phyloP scores from a whole-genome alignment of 1,284 basidiomycete species.

The Fistulinella cinereoalba region DNA sequence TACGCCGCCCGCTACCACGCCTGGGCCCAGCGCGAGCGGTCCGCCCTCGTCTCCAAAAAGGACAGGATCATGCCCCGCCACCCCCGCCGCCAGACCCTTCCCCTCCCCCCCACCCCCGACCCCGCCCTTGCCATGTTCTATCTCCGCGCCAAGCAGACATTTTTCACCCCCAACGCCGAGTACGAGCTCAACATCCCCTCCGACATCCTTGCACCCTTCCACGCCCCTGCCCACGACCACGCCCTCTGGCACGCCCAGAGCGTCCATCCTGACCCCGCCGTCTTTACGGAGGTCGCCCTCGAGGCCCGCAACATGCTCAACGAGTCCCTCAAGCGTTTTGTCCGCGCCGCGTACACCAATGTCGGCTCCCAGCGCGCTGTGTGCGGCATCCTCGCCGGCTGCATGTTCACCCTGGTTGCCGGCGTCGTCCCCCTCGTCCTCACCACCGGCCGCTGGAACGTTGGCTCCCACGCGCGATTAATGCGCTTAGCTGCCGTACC shows the following conservation, averaged over 20 bases:
- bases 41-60: slow-evolving; percentile 35
- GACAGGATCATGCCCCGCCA: slow-evolving; percentile 22
- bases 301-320: slow-evolving; percentile 59
- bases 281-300: slow-evolving; percentile 56
- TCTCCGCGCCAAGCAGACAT: slow-evolving; percentile 71
- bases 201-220: slow-evolving; percentile 62
- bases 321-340: slow-evolving; percentile 64
- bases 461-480: slow-evolving; percentile 57
- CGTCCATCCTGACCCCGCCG: slow-evolving; percentile 57
- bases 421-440: slow-evolving; percentile 33
- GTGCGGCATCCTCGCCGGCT: slow-evolving; percentile 65
- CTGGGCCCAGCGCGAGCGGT: slow-evolving; percentile 49
- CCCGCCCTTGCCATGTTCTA: slow-evolving; percentile 67
- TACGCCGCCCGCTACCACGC: slow-evolving; percentile 58
- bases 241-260: slow-evolving; percentile 32
- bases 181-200: slow-evolving; percentile 71
- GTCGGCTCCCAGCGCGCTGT: slow-evolving; percentile 69
- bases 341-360: slow-evolving; percentile 66
- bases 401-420: slow-evolving; percentile 38
- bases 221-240: slow-evolving; percentile 31
- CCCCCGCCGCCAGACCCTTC: slow-evolving; percentile 16
- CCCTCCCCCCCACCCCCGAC: slow-evolving; percentile 44
- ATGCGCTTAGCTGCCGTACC: slow-evolving; percentile 60
- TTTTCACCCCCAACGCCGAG: slow-evolving; percentile 63
- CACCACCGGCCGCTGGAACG: slow-evolving; percentile 33